A percentile compares a stretch with the other conserved stretches of the same genome.
These are phyloP conservation scores for Calonectria naviculata DNA, from an alignment of 2,329 filamentous ascomycete species.

Conservation along the genomic window DNA sequence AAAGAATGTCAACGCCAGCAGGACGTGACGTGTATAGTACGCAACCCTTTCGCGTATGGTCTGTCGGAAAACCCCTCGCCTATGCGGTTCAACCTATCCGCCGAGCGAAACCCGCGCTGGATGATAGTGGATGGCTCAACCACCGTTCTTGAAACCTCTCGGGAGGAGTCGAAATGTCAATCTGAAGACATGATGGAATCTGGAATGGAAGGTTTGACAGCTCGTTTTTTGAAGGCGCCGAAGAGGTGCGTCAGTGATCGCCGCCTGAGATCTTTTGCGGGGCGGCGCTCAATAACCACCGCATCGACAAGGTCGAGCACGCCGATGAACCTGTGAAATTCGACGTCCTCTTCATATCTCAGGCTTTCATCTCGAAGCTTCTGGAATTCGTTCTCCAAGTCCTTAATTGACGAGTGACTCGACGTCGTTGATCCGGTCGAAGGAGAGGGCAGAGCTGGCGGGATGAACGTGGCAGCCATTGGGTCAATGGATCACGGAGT, in stretches of 20 bases:
- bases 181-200: conserved; percentile 15
- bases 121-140: neutral
- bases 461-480: conserved; percentile 28
- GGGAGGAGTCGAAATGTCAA: neutral
- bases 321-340: conserved; percentile 41
- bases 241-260: conserved; percentile 34
- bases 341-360: conserved; percentile 38
- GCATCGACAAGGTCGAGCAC: conserved; percentile 37
- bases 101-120: neutral
- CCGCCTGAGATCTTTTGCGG: conserved; percentile 23
- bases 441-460: conserved; percentile 27
- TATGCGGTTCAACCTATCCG: neutral
- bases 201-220: conserved; percentile 26
- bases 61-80: conserved; percentile 1
- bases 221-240: conserved; percentile 29
- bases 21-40: neutral
- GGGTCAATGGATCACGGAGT: neutral
- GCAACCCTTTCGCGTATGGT: neutral
- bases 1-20: neutral
- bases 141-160: neutral
- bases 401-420: conserved; percentile 30
- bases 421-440: conserved; percentile 34
- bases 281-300: conserved; percentile 30
- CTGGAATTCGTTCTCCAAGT: conserved; percentile 36
- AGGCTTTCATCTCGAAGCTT: conserved; percentile 36